These are phyloP conservation scores for Psidium friedrichsthalianum DNA, from an alignment of 345 rosid genomes.

Conservation along the genomic window DNA sequence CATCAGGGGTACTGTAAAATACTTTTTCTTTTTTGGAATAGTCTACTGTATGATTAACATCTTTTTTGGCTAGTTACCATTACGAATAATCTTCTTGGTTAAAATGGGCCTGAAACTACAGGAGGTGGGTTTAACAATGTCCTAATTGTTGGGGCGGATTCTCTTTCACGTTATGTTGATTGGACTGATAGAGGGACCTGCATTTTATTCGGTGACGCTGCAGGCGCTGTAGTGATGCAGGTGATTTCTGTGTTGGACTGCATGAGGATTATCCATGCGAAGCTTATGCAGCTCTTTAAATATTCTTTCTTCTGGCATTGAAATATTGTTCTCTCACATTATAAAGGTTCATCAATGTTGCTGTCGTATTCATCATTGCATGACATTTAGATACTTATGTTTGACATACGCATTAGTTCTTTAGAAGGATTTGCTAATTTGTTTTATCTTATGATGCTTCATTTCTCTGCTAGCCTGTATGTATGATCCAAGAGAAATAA, in stretches of 20 bases:
- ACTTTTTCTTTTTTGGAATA: not conserved
- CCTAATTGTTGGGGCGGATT: slow-evolving; percentile 85
- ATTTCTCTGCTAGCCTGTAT: not conserved
- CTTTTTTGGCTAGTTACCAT: not conserved
- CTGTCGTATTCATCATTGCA: not conserved
- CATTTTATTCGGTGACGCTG: slow-evolving; percentile 93
- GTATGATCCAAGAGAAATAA: not conserved
- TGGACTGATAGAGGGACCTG: slow-evolving; percentile 96
- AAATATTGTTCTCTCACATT: not conserved
- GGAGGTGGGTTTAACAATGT: slow-evolving; percentile 85
- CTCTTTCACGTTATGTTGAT: slow-evolving; percentile 79
- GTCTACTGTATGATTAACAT: not conserved
- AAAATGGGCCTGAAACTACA: slow-evolving; percentile 10
- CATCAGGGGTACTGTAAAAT: slow-evolving; percentile 58
- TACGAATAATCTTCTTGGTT: not conserved
- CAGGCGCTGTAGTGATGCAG: slow-evolving; percentile 95
- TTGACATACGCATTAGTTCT: not conserved
- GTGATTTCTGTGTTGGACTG: slow-evolving; percentile 17
- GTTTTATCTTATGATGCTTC: not conserved
- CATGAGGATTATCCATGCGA: not conserved
- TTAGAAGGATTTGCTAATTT: not conserved
- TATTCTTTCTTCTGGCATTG: not conserved
- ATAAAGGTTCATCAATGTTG: not conserved
- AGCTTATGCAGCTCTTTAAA: not conserved
- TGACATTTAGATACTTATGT: not conserved